Base-by-base conservation (phyloP, 345 rosid species). In the Lenwebbia sp. region DNA sequence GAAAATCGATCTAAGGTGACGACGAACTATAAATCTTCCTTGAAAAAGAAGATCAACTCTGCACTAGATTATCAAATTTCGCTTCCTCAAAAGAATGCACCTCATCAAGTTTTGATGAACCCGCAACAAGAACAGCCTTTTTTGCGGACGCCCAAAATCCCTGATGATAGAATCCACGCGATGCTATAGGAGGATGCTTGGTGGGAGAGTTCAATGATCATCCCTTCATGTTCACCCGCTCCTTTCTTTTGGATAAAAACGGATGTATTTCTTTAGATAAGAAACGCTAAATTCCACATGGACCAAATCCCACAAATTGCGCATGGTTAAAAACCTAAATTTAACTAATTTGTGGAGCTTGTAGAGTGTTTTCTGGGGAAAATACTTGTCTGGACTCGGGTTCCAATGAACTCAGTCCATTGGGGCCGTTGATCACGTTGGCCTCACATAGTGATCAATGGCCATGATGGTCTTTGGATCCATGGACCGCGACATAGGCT, bases 351-450 rank as follows among this genome's bases (percentile, higher is more conserved):
- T 33, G 23, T 65, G 10, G 76, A 17, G 76, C 22, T 65, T 17
- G 22, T 30, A 30, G 23, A 65, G 44, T 30, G 15, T 65, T 33
- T 62, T 7, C 9, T 14, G 74, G 10, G 74, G 30, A 33, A 28
- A 62, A 28, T 28, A 28, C 40, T 62, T 30, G 5, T 65, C 5
- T 62, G 3, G 41, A 8, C 22, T 65, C 10, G 3, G 23, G 3
- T 1, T 65, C 10, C 0, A 23, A 65, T 65, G 23, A 5, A 10
- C 1, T 0, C 0, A 17, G 41, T 17, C 13, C 13, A 65, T 30
- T 33, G 13, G 1, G 57, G 3, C 25, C 0, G 3, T 33, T 30
- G 44, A 65, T 65, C 76, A 33, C 1, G 1, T 30, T 22, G 1
- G 23, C 22, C 44, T 5, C 6, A 17, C 21, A 14, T 17, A 28